phyloP scores from a whole-genome alignment of 345 rosid genomes.

The Cardamine chenopodiifolia region DNA sequence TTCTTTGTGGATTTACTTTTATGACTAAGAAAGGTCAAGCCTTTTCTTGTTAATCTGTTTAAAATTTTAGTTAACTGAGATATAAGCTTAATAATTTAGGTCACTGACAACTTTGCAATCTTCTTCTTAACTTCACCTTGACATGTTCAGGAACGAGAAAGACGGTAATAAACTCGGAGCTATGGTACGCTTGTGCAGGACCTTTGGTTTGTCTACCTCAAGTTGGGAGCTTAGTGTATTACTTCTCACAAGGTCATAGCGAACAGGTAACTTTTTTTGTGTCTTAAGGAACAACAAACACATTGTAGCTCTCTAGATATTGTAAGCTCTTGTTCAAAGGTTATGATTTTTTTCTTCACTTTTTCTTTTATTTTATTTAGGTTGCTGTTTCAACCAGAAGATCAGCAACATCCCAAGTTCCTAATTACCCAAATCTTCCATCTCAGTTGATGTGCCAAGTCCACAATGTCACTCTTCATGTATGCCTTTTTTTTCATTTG shows the following conservation, averaged over 20 bases:
- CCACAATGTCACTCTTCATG: conserved; percentile 86
- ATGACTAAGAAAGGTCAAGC: neutral
- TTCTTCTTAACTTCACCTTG: neutral
- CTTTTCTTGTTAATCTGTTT: neutral
- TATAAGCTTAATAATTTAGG: neutral
- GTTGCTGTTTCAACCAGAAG: conserved; percentile 93
- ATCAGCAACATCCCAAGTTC: conserved; percentile 84
- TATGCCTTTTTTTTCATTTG: conserved; percentile 43
- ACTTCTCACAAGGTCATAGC: conserved; percentile 98
- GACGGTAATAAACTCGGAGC: conserved; percentile 73
- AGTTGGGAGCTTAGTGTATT: conserved; percentile 89
- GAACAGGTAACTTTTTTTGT: conserved; percentile 69
- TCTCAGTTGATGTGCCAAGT: conserved; percentile 98
- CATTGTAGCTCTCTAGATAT: conserved; percentile 7
- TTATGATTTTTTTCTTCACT: neutral
- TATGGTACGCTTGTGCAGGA: conserved; percentile 99
- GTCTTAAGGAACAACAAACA: neutral
- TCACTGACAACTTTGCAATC: neutral
- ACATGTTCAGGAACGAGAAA: conserved; percentile 62
- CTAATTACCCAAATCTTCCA: conserved; percentile 93
- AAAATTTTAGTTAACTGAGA: neutral
- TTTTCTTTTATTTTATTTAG: conserved; percentile 41
- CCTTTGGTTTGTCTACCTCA: conserved; percentile 95
- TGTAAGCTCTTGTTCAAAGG: neutral
- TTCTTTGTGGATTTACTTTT: conserved; percentile 9